Base-by-base conservation (phyloP, 352 stramenopile genomes). In the Phytophthora ohioensis region DNA sequence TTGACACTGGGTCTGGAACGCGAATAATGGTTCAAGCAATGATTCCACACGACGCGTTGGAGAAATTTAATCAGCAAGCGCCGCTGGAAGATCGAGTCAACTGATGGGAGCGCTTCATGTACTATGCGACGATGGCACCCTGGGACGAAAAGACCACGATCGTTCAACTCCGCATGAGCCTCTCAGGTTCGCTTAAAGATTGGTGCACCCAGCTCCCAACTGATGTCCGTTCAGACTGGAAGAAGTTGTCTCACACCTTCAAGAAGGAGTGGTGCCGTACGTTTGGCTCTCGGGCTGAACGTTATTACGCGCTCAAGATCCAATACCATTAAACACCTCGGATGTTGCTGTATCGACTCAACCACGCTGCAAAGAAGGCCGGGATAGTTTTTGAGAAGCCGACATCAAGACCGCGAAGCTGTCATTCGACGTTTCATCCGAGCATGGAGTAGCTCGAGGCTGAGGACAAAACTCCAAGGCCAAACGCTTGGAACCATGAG, bases 311-410 rank as follows among this genome's bases (percentile, higher is more conserved):
- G 4, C 12, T 10, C 9, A n/a, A 45, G 12, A 15, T 45, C 4
- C 39, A 17, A 48, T n/a, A 58, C 7, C 8, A 11, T 11, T 35
- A 58, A 17, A 47, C 52, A n/a, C 52, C 52, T 7, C 43, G 52
- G 15, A 35, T 38, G 52, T 58, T 58, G 17, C 13, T 58, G 35
- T 58, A 58, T 11, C 34, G 52, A 4, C 21, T 58, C 1, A 58
- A 59, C 3, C 35, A 17, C 17, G 52, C 52, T 27, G 52, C 52
- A 4, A 59, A 48, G 35, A 59, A 38, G 11, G 52, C 35, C 5
- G 3, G 21, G 6, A 27, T 59, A 10, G 21, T 5, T 12, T 59
- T 17, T 8, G 0, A 15, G 36, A 38, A 38, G 11, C 36, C 52
- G 3, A 13, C 15, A 1, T 10, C 36, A 10, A 10, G 52, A 47